Percentiles rank a stretch among this genome's conserved stretches.
These are phyloP conservation scores for Polymyxa betae DNA, from an alignment of 208 protist species.

Conservation along the genomic window DNA sequence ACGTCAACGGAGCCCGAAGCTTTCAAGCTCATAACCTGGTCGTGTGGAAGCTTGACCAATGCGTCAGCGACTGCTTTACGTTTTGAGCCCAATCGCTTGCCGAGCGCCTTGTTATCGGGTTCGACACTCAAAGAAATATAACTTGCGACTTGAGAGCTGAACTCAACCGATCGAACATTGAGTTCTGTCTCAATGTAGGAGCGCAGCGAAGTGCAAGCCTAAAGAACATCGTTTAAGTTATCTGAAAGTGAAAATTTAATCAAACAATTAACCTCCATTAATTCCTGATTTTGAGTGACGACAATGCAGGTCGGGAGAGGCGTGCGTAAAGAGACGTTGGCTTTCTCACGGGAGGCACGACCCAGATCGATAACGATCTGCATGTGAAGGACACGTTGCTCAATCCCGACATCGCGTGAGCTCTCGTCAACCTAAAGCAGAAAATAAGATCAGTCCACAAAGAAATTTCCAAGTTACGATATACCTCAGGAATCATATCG, in stretches of 20 bases:
- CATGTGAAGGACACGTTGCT: conserved; percentile 75
- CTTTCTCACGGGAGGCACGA: conserved; percentile 88
- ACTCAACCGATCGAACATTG: conserved; percentile 56
- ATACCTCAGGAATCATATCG: conserved; percentile 58
- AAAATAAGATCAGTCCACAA: conserved; percentile 73
- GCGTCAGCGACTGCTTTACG: neutral
- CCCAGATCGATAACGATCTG: conserved; percentile 88
- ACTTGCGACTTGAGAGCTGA: neutral
- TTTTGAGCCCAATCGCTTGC: neutral
- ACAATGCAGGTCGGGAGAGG: conserved; percentile 54
- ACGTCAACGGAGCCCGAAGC: neutral
- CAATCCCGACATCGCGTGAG: conserved; percentile 76
- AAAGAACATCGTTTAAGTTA: neutral
- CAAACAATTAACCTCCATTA: neutral
- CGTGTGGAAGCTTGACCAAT: conserved; percentile 50
- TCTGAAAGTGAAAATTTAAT: neutral
- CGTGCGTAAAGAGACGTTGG: conserved; percentile 77
- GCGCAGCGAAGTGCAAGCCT: conserved; percentile 49
- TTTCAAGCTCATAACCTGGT: neutral
- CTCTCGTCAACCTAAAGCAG: conserved; percentile 81
- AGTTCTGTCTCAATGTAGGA: conserved; percentile 62
- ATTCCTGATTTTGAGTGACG: neutral
- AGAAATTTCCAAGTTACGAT: conserved; percentile 88
- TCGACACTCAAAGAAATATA: neutral
- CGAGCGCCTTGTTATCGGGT: neutral